Base-by-base conservation (phyloP, 257 asterid species). In the Ophiorrhiza pumila region DNA sequence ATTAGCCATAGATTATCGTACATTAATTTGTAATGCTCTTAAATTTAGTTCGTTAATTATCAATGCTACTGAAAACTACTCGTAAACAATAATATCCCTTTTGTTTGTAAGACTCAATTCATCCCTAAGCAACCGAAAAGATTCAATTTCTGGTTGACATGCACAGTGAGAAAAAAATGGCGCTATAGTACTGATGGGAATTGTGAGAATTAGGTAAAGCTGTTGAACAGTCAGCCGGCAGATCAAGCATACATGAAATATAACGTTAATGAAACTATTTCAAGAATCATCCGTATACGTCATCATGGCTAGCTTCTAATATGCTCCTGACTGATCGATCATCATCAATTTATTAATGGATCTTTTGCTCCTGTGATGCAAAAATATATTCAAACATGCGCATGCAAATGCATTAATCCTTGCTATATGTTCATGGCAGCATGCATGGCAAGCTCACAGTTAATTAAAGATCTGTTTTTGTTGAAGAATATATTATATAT, bases 181-280 rank as follows among this genome's bases (percentile, higher is more conserved):
- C 31, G n/a, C n/a, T n/a, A n/a, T 45, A 66, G 56, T 72, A 18
- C 29, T n/a, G n/a, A 47, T 46, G 71, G 55, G 80, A 78, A 76
- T n/a, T n/a, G n/a, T n/a, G 60, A 68, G 52, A 78, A 80, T 87
- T 85, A 81, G 95, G 95, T 88, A 76, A 84, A 75, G 85, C 88
- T 80, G 91, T 86, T 88, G 77, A 86, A 81, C 90, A 78, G 82
- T 81, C 80, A 27, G 55, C 25, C 14, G 3, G 3, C n/a, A 61
- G 29, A n/a, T 29, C 72, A 46, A 71, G 63, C 66, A 31, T 46
- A 25, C 10, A 32, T 25, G 39, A n/a, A 23, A 31, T 3, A 47
- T 35, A 23, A 7, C 31, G n/a, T 23, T 42, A 46, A 31, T 10
- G 32, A n/a, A n/a, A 12, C 22, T 15, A 65, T 23, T 10, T 12